phyloP scores from a whole-genome alignment of 495 filamentous ascomycete genomes.

The Penicillium alfredii region DNA sequence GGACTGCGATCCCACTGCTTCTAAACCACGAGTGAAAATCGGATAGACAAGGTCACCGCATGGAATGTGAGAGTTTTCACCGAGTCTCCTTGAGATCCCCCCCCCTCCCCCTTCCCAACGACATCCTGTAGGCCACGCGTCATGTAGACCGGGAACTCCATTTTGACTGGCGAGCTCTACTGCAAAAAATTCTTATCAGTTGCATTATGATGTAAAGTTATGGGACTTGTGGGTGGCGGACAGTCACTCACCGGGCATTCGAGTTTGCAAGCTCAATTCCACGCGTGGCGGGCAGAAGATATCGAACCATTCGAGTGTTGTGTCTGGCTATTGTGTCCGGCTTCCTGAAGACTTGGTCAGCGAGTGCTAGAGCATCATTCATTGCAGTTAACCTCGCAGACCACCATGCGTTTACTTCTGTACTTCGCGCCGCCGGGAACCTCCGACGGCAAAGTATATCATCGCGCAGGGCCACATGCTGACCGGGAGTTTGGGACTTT shows the following conservation, averaged over 20 bases:
- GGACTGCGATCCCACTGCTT: no score
- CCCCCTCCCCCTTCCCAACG: conserved; percentile 47
- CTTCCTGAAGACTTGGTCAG: conserved; percentile 53
- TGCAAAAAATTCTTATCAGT: conserved; percentile 57
- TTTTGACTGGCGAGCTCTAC: conserved; percentile 53
- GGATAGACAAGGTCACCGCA: conserved; percentile 49
- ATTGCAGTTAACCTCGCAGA: conserved; percentile 48
- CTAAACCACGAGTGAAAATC: no score
- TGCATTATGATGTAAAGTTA: conserved; percentile 55
- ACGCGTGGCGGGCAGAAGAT: conserved; percentile 49
- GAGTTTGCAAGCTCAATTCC: conserved; percentile 37
- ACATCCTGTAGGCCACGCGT: conserved; percentile 46
- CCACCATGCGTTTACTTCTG: conserved; percentile 53
- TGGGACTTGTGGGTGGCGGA: conserved; percentile 48
- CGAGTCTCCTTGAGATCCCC: conserved; percentile 52
- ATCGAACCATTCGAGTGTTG: conserved; percentile 51
- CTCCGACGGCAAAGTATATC: conserved; percentile 43
- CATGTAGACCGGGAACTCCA: conserved; percentile 47
- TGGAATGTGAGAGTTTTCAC: conserved; percentile 60
- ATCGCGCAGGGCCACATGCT: conserved; percentile 58
- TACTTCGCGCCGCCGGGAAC: conserved; percentile 45
- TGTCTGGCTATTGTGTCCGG: conserved; percentile 55
- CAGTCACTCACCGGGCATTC: conserved; percentile 44
- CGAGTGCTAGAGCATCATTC: conserved; percentile 44
- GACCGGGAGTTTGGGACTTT: conserved; percentile 61